Evolutionary conservation across 352 stramenopile genomes (phyloP), one percentile per base, ranked within the genome.

Genomic region (Phytophthora colocasiae): DNA sequence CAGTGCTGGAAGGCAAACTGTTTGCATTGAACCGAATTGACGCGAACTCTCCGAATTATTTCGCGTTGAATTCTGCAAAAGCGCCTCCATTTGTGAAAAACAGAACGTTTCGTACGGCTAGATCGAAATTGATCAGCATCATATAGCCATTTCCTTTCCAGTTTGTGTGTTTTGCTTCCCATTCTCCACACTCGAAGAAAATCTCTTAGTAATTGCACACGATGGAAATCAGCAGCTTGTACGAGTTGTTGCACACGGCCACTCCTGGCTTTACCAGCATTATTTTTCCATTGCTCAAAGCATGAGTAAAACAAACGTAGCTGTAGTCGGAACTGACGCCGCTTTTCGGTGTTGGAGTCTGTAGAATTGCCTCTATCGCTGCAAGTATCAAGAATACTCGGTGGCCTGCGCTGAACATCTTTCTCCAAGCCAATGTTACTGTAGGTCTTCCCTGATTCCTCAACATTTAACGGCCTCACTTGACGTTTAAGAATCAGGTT

Each of bases 401-500:
- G 46, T 9, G 19, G 43, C 0, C 10, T 26, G 6, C 8, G 12
- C 14, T 44, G 8, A 14, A 29, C 29, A 12, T 9, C 9, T 48
- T 64, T 55, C 6, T 47, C 32, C 12, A 51, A 29, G 12, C 26
- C 29, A 51, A 4, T n/a, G 26, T 7, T 14, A 46, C 8, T 56
- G 17, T 46, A 5, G 24, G 14, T 34, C 14, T 58, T 58, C 4
- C 43, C 51, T 5, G 38, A 56, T 44, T 72, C 62, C 6, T 60
- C 55, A 14, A 45, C 38, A 6, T 50, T 66, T 26, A 39, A 58
- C 22, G 36, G 24, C 14, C 32, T 34, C 24, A 46, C 61, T 39
- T 58, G 46, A 9, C 68, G 63, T 27, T 73, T 72, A 4, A 73
- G 47, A 11, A 76, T 61, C 1, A 76, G 63, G 40, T 76, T 73